Conservation (phyloP, 1,139 yeast genomes). For the Debaryomyces coudertii region DNA sequence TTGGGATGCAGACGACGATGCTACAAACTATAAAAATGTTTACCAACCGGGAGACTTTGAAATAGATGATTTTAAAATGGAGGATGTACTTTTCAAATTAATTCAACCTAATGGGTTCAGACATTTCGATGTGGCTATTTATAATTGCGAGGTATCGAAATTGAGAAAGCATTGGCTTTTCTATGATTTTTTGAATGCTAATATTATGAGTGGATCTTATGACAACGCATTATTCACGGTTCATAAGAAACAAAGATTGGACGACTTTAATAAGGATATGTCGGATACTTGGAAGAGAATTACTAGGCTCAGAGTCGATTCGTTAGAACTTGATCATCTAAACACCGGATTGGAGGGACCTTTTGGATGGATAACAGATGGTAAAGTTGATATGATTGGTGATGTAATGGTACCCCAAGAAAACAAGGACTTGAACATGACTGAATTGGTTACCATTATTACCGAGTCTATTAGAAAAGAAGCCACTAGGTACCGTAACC, state of each 20-base stretch:
- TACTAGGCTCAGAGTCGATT: constrained; percentile 82
- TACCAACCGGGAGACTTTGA: constrained; percentile 91
- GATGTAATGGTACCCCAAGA: constrained; percentile 82
- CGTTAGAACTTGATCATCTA: constrained; percentile 82
- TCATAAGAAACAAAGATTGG: constrained; percentile 70
- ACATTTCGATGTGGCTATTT: constrained; percentile 84
- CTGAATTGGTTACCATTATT: constrained; percentile 44
- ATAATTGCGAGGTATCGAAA: constrained; percentile 77
- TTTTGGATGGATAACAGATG: constrained; percentile 93
- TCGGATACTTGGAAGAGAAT: constrained; percentile 54
- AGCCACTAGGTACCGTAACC: constrained; percentile 42
- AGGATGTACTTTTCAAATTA: constrained; percentile 80
- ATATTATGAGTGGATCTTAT: constrained; percentile 84
- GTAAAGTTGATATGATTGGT: constrained; percentile 90
- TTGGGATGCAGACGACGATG: constrained; percentile 84
- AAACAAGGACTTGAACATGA: constrained; percentile 45
- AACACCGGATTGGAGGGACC: constrained; percentile 92
- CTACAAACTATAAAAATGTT: constrained; percentile 74
- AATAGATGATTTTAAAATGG: constrained; percentile 77
- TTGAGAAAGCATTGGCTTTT: constrained; percentile 92
- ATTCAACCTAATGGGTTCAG: constrained; percentile 80
- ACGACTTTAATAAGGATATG: constrained; percentile 36
- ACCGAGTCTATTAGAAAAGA: constrained; percentile 45
- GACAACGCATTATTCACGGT: constrained; percentile 92
- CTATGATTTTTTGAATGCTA: constrained; percentile 83